Evolutionary conservation across 1,284 basidiomycete genomes (phyloP).

Genomic region (Irpex rosettiformis): DNA sequence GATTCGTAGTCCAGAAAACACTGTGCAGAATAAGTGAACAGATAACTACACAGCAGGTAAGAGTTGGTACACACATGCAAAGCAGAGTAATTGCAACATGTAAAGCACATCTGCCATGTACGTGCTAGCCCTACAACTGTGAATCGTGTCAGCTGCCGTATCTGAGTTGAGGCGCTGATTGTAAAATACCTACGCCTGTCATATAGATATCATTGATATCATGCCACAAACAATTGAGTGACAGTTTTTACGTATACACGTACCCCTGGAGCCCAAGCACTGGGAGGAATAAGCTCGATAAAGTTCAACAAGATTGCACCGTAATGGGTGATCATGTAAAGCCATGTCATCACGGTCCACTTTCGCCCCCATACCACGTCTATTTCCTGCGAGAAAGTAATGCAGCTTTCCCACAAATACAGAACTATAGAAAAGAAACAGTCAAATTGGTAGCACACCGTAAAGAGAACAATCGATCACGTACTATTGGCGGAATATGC

Average conservation of each 20-base stretch:
- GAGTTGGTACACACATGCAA: neutral
- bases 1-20: neutral
- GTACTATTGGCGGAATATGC: neutral
- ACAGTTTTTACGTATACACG: neutral
- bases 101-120: neutral
- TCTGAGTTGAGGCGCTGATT: no score
- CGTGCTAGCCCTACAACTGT: neutral
- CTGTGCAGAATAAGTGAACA: neutral
- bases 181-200: no score
- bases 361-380: neutral
- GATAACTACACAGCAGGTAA: neutral
- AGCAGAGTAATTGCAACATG: neutral
- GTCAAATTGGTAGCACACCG: no score
- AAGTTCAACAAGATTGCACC: neutral
- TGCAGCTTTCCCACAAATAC: neutral
- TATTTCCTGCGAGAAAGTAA: neutral
- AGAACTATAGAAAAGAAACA: neutral
- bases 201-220: no score
- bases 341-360: neutral
- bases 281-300: neutral
- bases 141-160: neutral
- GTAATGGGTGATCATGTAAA: neutral
- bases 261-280: neutral
- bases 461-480: neutral
- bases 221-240: no score